Evolutionary conservation across 495 filamentous ascomycete species (phyloP).

Genomic region (Aspergillus biplanus): DNA sequence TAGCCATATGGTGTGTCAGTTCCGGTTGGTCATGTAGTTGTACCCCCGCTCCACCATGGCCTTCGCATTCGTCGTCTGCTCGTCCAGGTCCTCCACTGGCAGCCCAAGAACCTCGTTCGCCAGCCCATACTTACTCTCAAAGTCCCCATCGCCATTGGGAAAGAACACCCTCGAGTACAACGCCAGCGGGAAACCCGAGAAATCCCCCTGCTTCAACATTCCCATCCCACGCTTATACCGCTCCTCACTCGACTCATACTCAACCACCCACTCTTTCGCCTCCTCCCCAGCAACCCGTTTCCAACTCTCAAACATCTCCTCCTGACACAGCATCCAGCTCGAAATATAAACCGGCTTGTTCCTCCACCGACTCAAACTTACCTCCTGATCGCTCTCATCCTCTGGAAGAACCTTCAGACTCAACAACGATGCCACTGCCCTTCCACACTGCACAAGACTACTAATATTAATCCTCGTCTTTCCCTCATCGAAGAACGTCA

Average conservation of each 20-base stretch:
- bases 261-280: constrained; percentile 58
- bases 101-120: constrained; percentile 57
- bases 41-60: constrained; percentile 13
- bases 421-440: constrained; percentile 47
- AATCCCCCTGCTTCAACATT: constrained; percentile 46
- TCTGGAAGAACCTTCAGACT: constrained; percentile 48
- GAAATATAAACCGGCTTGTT: constrained; percentile 49
- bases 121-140: constrained; percentile 37
- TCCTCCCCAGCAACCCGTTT: constrained; percentile 57
- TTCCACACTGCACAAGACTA: constrained; percentile 51
- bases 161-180: constrained; percentile 59
- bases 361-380: constrained; percentile 34
- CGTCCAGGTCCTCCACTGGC: constrained; percentile 63
- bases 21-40: constrained; percentile 7
- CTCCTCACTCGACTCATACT: constrained; percentile 41
- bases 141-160: constrained; percentile 48
- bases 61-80: constrained; percentile 39
- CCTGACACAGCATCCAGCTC: constrained; percentile 53
- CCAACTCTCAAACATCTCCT: constrained; percentile 54
- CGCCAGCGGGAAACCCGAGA: constrained; percentile 29
- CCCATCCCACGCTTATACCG: constrained; percentile 46
- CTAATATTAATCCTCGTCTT: constrained; percentile 38
- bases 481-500: constrained; percentile 55
- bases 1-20: background rate
- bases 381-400: constrained; percentile 36